These are phyloP conservation scores for Lindgomyces ingoldianus DNA, from an alignment of 495 filamentous ascomycete genomes.

Conservation along the genomic window DNA sequence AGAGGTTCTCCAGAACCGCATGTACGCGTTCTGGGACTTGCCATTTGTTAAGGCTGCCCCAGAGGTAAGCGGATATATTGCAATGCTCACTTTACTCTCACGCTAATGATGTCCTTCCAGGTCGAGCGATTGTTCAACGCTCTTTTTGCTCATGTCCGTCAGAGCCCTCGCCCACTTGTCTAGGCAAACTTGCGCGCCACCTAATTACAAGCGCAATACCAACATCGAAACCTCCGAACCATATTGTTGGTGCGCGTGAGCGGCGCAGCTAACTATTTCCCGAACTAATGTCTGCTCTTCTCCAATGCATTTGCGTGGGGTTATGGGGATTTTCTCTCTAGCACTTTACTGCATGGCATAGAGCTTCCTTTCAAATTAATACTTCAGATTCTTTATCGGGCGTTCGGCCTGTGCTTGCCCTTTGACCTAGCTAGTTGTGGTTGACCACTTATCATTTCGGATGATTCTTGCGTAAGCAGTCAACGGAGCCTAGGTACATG, in stretches of 20 bases:
- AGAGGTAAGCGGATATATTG: constrained; percentile 59
- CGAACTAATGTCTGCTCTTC: constrained; percentile 29
- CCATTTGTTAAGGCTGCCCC: constrained; percentile 87
- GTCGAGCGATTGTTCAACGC: constrained; percentile 36
- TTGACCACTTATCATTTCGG: too few relatives aligned
- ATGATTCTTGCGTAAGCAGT: too few relatives aligned
- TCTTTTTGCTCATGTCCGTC: constrained; percentile 35
- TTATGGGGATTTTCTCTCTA: constrained; percentile 16
- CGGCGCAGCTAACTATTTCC: constrained; percentile 7
- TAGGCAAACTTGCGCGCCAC: constrained; percentile 4
- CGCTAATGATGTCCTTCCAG: constrained; percentile 8
- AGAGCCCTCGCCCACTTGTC: constrained; percentile 33
- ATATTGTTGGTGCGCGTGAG: not conserved
- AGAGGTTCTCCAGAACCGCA: constrained; percentile 87
- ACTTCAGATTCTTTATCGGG: constrained; percentile 9
- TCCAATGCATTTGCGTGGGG: constrained; percentile 39
- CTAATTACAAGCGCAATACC: not conserved
- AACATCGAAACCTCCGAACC: not conserved
- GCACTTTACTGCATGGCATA: constrained; percentile 31
- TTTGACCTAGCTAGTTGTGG: not conserved
- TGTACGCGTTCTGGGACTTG: constrained; percentile 85
- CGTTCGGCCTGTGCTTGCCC: not conserved
- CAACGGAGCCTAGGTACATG: not conserved
- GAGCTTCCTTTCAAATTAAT: constrained; percentile 20
- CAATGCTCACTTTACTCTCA: not conserved